Conservation (phyloP, 345 rosid species). For the Salix caprea region DNA sequence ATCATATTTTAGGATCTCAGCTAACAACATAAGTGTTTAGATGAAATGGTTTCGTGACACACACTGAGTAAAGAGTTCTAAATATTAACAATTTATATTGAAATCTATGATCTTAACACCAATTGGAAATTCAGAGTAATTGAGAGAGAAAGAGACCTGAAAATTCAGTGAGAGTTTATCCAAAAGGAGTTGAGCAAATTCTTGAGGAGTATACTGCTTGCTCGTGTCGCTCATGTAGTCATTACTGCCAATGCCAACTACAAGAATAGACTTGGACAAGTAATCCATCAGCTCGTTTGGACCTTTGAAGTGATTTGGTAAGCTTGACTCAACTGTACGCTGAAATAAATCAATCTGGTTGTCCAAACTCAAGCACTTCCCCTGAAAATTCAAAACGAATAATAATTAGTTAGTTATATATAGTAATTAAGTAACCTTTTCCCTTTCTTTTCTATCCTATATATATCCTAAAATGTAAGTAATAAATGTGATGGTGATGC, state of each 20-base stretch:
- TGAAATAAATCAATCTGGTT: constrained; percentile 37
- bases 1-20: too few species aligned
- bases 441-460: neutral
- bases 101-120: too few species aligned
- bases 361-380: constrained; percentile 37
- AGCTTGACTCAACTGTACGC: constrained; percentile 2
- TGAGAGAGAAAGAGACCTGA: constrained; percentile 16
- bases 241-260: constrained; percentile 37
- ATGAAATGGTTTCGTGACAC: too few species aligned
- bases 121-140: too few species aligned
- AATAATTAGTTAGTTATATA: neutral
- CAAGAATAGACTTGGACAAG: constrained; percentile 34
- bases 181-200: constrained; percentile 28
- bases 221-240: constrained; percentile 32
- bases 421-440: neutral
- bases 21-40: too few species aligned
- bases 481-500: neutral
- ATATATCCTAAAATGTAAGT: too few species aligned
- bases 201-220: constrained; percentile 13
- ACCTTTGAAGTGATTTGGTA: constrained; percentile 15
- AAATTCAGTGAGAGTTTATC: constrained; percentile 22
- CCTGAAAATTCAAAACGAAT: constrained; percentile 21
- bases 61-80: too few species aligned
- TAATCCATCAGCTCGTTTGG: constrained; percentile 9
- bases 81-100: too few species aligned